Conservation (phyloP, 1,284 basidiomycete genomes). For the Irpex sp. region DNA sequence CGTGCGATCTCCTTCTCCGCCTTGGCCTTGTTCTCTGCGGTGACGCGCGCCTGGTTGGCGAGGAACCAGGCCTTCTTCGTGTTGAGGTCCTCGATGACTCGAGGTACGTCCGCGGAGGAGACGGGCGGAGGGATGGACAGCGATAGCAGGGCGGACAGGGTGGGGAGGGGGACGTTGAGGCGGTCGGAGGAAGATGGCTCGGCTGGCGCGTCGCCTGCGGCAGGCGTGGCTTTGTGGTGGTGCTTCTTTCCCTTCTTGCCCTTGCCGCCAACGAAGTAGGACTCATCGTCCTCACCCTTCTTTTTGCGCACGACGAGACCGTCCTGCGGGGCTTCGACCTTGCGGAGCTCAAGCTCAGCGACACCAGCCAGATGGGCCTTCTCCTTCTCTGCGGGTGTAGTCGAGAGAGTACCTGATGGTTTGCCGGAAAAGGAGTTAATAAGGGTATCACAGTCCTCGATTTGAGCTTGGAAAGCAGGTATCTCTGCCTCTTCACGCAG, state of each 20-base stretch:
- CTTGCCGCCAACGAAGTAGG: constrained; percentile 74
- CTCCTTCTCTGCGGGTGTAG: constrained; percentile 31
- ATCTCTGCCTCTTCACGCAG: constrained; percentile 88
- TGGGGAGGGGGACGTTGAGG: constrained; percentile 84
- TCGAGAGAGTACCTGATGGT: constrained; percentile 45
- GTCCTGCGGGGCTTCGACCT: constrained; percentile 73
- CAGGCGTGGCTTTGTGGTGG: constrained; percentile 46
- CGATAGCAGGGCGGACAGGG: constrained; percentile 82
- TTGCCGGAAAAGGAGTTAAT: constrained; percentile 89
- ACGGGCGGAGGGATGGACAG: constrained; percentile 91
- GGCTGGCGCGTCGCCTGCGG: constrained; percentile 32
- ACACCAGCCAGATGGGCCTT: constrained; percentile 64
- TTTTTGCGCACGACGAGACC: constrained; percentile 88
- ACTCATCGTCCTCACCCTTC: constrained; percentile 81
- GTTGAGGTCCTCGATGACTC: constrained; percentile 87
- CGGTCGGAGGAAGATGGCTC: constrained; percentile 33
- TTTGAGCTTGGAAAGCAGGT: constrained; percentile 91
- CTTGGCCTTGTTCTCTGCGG: constrained; percentile 72
- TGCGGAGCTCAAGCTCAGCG: constrained; percentile 80
- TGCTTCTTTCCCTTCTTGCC: constrained; percentile 69
- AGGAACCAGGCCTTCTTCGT: constrained; percentile 96
- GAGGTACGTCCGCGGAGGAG: constrained; percentile 74
- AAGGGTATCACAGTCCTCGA: constrained; percentile 95
- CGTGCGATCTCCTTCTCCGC: constrained; percentile 79
- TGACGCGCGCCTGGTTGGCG: constrained; percentile 67